Base-by-base conservation (phyloP, 106 monocot genomes). In the Allium sativum region DNA sequence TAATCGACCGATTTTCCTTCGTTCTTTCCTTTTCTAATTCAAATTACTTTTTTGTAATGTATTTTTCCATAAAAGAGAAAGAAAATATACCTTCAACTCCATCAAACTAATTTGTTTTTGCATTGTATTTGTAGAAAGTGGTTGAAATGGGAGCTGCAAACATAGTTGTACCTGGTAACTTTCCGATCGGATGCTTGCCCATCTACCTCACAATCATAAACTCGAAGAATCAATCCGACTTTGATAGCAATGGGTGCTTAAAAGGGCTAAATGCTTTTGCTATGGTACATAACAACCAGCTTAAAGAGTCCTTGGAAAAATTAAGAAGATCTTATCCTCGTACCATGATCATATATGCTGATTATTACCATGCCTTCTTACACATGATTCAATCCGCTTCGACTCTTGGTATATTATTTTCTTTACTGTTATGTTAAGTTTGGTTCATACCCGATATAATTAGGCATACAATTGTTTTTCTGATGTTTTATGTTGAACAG, bases 111-210 rank as follows among this genome's bases (percentile, higher is more conserved):
- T 62, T 46, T 44, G 40, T 12, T 9, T 16, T 69, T 58, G 21
- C 46, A 7, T 43, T 46, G 18, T 58, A 42, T 66, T 7, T 54
- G 55, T 57, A 67, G 74, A 43, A 53, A 19, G 40, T 74, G 48
- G 67, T 74, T n/a, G 61, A 61, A 12, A 19, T 67, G 13, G 74
- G 74, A 18, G 74, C 61, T 3, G 41, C 19, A 19, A 44, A 45
- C 16, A 11, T 74, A 43, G n/a, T 74, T 14, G 74, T 74, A 4
- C 74, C 74, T 14, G 74, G 67, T 0, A 67, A 67, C 58, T 68
- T 74, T 16, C 67, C 74, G 10, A 67, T 74, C 3, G 74, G 74
- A 48, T 74, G 74, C 59, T 15, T 56, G 16, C 59, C 74, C 10
- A 18, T 43, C 15, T 61, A 61, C 44, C 51, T 74, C 0, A 12